Evolutionary conservation across 176 grass and related monocot genomes (phyloP), one percentile per base, ranked within the genome.

Genomic region (Bolboschoenus planiculmis): DNA sequence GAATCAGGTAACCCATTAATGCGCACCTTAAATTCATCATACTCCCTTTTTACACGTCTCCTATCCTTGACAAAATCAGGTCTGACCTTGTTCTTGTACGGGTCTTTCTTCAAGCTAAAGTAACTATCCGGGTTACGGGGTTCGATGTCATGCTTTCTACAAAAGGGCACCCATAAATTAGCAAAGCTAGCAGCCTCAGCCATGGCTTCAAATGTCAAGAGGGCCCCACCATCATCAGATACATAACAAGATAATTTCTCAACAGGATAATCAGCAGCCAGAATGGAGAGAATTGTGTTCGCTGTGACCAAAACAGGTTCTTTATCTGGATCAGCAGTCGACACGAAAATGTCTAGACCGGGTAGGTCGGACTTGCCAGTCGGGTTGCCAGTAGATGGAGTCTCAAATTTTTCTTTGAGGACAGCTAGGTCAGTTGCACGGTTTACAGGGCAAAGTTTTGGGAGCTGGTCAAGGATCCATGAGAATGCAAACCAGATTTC

Each of bases 211-310:
- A 99, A 99, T 35, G 96, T 99, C 42, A 95, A 83, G 13, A 99
- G 91, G 43, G 96, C 90, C 1, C 96, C 92, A 59, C 96, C 96
- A 56, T 99, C 96, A 61, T 99, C 96, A 27, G 96, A 99, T 46
- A 99, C 96, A 35, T 99, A 99, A 59, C 92, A 99, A 73, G 92
- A 85, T 81, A 99, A 88, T 81, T 99, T 99, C 84, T 99, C 96
- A 10, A 99, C 92, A 46, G 96, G 96, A 78, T 99, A 99, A 59
- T 99, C 92, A 46, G 89, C 96, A 27, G 96, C 96, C 67, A 99
- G 92, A 85, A 99, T 99, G 26, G 96, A 99, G 4, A 99, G 90
- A 56, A 99, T 95, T 1, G 96, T 99, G 58, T 95, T 99, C 35
- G 96, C 90, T 46, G 96, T 99, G 79, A 93, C 91, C 57, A 99